Base-by-base conservation (phyloP, 495 filamentous ascomycete genomes). In the Xylaria bambusicola region DNA sequence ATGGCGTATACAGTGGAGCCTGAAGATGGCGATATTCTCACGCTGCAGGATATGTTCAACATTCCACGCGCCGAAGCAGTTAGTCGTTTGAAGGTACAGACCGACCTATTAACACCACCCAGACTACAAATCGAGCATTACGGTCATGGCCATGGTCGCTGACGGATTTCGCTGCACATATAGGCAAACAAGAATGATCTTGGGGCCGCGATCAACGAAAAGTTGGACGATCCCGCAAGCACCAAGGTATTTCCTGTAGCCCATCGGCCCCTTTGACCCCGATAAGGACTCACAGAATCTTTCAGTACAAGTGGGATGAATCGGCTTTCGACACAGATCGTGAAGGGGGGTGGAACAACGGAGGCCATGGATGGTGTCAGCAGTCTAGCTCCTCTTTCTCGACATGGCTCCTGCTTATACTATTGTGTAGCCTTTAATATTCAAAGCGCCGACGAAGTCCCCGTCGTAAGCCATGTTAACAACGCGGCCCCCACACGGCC, bases 401-500 rank as follows among this genome's bases (percentile, higher is more conserved):
- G 23, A 3, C 13, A n/a, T n/a, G n/a, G n/a, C n/a, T 23, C 23
- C 36, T 50, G 31, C 62, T 72, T 56, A 67, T 56, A 20, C 3
- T 48, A 24, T 23, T 18, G 35, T 31, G 42, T 42, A 88, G 84
- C 80, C 18, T 86, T 86, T 64, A 75, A 80, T 44, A 84, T 84
- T 53, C 78, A 85, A 58, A 73, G 78, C 26, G 70, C 82, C 55
- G 83, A 88, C 57, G 73, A 72, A 27, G 65, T 75, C 21, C 78
- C 80, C 1, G 68, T 71, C 9, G 27, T 46, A 12, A 59, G 58
- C 9, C 72, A 66, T 45, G 70, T 64, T 38, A 64, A 67, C 35
- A 71, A 75, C 38, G 68, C 70, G n/a, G 82, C 86, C 46, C 86
- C 85, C 0, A 86, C 89, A 10, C 84, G 88, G 50, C 88, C 89